Percentiles rank a stretch among this genome's conserved stretches.
phyloP scores from a whole-genome alignment of 2,329 filamentous ascomycete species.

The Dryadomyces quercivorus region DNA sequence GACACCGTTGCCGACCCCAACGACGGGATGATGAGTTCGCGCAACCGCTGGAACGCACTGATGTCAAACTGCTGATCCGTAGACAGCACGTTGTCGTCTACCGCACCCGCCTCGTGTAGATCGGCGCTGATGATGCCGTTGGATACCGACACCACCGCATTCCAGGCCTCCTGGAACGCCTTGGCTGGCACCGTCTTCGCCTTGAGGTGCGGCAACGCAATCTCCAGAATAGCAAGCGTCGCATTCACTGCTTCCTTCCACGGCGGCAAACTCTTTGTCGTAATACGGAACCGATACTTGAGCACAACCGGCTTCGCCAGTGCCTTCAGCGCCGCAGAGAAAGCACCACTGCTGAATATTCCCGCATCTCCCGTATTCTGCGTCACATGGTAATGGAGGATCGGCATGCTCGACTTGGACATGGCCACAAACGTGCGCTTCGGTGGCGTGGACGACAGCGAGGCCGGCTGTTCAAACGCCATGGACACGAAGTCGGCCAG shows the following conservation, averaged over 20 bases:
- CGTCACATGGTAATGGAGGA: conserved; percentile 50
- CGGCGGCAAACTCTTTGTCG: conserved; percentile 56
- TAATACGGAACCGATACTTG: conserved; percentile 68
- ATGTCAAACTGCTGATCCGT: conserved; percentile 78
- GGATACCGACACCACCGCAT: conserved; percentile 49
- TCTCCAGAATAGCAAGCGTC: conserved; percentile 53
- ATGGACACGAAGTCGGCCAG: conserved; percentile 60
- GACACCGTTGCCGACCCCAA: conserved; percentile 56
- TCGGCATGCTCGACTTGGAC: conserved; percentile 67
- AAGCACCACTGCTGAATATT: conserved; percentile 57
- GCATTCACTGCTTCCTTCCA: conserved; percentile 74
- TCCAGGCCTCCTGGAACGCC: conserved; percentile 53
- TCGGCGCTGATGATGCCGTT: conserved; percentile 60
- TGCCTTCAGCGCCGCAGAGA: conserved; percentile 52
- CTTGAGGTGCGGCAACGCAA: conserved; percentile 49
- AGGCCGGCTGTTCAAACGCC: conserved; percentile 40
- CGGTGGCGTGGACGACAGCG: conserved; percentile 13
- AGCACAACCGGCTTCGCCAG: conserved; percentile 58
- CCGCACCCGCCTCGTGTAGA: conserved; percentile 31
- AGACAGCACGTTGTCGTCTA: conserved; percentile 28
- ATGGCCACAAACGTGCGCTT: conserved; percentile 81
- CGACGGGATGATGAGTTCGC: conserved; percentile 59
- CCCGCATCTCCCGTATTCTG: conserved; percentile 49
- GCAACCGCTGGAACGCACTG: conserved; percentile 54
- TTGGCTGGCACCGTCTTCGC: conserved; percentile 31